Evolutionary conservation across 495 filamentous ascomycete genomes (phyloP), one percentile per base, ranked within the genome.

Genomic region (Trichocladium antarcticum): DNA sequence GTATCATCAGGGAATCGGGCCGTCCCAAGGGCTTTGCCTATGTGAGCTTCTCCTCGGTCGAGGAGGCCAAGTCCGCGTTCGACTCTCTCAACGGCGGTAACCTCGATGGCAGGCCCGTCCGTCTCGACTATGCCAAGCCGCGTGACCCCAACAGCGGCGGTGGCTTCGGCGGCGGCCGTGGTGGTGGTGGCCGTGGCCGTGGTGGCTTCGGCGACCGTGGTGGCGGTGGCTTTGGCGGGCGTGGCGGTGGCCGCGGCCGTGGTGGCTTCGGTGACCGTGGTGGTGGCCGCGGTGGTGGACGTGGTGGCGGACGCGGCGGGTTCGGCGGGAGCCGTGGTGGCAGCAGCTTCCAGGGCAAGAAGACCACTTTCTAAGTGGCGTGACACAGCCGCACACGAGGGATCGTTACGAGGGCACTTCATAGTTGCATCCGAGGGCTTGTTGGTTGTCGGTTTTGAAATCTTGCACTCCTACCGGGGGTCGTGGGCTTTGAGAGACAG

Each of bases 11-110:
- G 61, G 88, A 95, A 27, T 78, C 81, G 51, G 92, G 90, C 40
- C 79, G 81, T 46, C 84, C 79, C 63, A 96, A 97, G 79, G 92
- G 92, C 45, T 97, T 93, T 65, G 93, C 86, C 40, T 98, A 98
- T 65, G 83, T 98, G 42, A 81, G 83, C 57, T 95, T 85, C 74
- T 66, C 69, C 35, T 85, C 82, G 11, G 68, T 94, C 43, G 92
- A 95, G 10, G 89, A 96, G 60, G 87, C 92, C 45, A 84, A 82
- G 68, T 67, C 68, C 46, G 92, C 84, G 22, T 81, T 85, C 51
- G 77, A 82, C 56, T 70, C 70, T n/a, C 81, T 87, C 65, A 79
- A 82, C 44, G 92, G 92, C 51, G 70, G 74, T 50, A 77, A 84
- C 37, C 74, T 97, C 52, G 79, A 76, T 56, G 88, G 68, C 39